These are phyloP conservation scores for Ricinus communis DNA, from an alignment of 345 rosid species.

Conservation along the genomic window DNA sequence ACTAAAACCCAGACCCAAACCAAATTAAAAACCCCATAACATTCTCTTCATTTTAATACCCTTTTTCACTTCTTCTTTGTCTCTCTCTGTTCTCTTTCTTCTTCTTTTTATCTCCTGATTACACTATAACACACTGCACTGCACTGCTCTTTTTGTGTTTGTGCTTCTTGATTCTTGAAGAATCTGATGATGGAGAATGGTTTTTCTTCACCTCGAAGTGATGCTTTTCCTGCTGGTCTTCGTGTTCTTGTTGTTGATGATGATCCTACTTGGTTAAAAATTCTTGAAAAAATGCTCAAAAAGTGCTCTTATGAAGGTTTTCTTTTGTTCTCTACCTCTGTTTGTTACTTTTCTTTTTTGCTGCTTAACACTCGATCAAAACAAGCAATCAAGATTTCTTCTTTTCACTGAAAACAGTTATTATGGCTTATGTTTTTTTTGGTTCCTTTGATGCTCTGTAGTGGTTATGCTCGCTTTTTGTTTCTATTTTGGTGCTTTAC, in stretches of 20 bases:
- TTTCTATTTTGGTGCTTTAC: no score
- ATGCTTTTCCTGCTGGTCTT: conserved; percentile 74
- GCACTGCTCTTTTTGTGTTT: background rate
- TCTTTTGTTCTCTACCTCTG: background rate
- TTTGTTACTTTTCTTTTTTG: conserved; percentile 2
- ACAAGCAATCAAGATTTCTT: no score
- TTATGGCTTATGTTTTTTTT: no score
- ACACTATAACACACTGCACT: no score
- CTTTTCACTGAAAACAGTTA: no score
- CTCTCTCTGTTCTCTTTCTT: background rate
- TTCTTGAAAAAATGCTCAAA: conserved; percentile 97
- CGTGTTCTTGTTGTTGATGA: conserved; percentile 98
- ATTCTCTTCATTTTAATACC: conserved; percentile 10
- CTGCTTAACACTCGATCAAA: no score
- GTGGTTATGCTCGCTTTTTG: no score
- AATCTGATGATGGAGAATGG: conserved; percentile 56
- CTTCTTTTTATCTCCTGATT: no score
- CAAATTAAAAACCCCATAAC: conserved; percentile 17
- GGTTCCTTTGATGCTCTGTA: no score
- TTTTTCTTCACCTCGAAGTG: conserved; percentile 61
- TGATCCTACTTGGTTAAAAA: conserved; percentile 93
- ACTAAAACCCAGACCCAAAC: conserved; percentile 4
- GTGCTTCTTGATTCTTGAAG: background rate
- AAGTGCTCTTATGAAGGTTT: conserved; percentile 90
- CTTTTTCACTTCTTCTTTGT: conserved; percentile 1